Conservation (phyloP, 345 rosid species). For the Tarenaya hassleriana region DNA sequence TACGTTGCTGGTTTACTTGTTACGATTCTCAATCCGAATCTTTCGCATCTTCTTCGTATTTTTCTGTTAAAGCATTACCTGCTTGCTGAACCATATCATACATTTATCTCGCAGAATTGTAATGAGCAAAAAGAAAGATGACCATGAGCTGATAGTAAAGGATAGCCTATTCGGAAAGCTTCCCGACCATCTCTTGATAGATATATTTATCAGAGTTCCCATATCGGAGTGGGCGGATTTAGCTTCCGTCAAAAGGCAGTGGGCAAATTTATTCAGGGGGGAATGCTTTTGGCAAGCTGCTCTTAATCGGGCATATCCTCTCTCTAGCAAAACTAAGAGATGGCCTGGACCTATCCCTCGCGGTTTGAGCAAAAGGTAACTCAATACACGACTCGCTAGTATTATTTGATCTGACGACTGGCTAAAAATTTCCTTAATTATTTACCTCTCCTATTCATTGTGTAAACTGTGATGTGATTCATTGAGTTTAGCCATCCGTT, state of each 20-base stretch:
- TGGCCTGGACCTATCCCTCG: constrained; percentile 84
- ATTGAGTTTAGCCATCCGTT: constrained; percentile 10
- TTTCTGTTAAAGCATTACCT: too few species aligned
- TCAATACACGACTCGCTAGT: not conserved
- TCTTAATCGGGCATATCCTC: constrained; percentile 48
- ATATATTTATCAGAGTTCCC: constrained; percentile 70
- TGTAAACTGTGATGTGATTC: constrained; percentile 1
- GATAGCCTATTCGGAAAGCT: constrained; percentile 50
- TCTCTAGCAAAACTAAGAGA: constrained; percentile 42
- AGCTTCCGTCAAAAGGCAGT: constrained; percentile 62
- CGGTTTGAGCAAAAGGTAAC: constrained; percentile 62
- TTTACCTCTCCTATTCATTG: not conserved
- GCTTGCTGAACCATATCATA: not conserved
- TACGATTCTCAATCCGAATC: too few species aligned
- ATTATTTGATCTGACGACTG: too few species aligned
- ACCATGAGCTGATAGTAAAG: constrained; percentile 20
- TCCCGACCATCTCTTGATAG: constrained; percentile 71
- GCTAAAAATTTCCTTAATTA: too few species aligned
- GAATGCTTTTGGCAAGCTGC: constrained; percentile 90
- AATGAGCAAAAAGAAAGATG: constrained; percentile 39
- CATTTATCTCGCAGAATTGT: constrained; percentile 36
- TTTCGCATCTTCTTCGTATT: too few species aligned
- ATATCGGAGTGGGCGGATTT: constrained; percentile 51
- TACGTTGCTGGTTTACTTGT: too few species aligned
- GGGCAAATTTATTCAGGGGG: constrained; percentile 63